Percentiles rank a stretch among this genome's conserved stretches.
Conservation (phyloP, 495 filamentous ascomycete species). For the Penicillium silybi region DNA sequence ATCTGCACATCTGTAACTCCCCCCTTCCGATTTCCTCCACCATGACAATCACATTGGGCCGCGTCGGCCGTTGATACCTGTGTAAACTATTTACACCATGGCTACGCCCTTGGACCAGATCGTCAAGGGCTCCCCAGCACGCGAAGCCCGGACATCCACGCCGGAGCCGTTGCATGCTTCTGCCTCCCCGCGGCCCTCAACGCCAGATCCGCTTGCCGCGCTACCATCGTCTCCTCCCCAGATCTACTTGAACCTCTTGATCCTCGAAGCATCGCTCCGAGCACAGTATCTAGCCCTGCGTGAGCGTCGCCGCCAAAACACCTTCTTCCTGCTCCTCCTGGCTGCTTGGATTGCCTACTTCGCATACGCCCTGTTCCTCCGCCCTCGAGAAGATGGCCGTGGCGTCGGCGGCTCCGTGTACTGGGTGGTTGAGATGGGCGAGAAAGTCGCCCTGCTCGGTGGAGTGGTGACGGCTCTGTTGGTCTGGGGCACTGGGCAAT, state of each 20-base stretch:
- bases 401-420: slow-evolving; percentile 91
- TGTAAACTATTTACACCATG: slow-evolving; percentile 34
- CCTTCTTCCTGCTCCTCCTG: slow-evolving; percentile 85
- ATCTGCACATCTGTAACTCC: neutral
- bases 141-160: slow-evolving; percentile 41
- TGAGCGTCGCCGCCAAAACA: slow-evolving; percentile 84
- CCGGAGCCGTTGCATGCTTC: slow-evolving; percentile 36
- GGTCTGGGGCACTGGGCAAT: slow-evolving; percentile 91
- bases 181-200: slow-evolving; percentile 38
- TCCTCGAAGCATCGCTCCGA: slow-evolving; percentile 91
- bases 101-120: slow-evolving; percentile 71
- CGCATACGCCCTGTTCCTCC: slow-evolving; percentile 79
- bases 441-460: slow-evolving; percentile 84
- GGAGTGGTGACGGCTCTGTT: slow-evolving; percentile 78
- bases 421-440: slow-evolving; percentile 85
- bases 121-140: slow-evolving; percentile 74
- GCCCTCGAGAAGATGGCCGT: slow-evolving; percentile 83
- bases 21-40: slow-evolving; percentile 17
- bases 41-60: slow-evolving; percentile 28
- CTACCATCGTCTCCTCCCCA: slow-evolving; percentile 91
- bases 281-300: slow-evolving; percentile 88
- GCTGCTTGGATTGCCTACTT: slow-evolving; percentile 77
- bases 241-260: slow-evolving; percentile 96
- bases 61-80: slow-evolving; percentile 27
- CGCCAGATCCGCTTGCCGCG: slow-evolving; percentile 69